Evolutionary conservation across 371 early-diverging fungal species (phyloP), one percentile per base, ranked within the genome.

Genomic region (Rhizopus delemar): DNA sequence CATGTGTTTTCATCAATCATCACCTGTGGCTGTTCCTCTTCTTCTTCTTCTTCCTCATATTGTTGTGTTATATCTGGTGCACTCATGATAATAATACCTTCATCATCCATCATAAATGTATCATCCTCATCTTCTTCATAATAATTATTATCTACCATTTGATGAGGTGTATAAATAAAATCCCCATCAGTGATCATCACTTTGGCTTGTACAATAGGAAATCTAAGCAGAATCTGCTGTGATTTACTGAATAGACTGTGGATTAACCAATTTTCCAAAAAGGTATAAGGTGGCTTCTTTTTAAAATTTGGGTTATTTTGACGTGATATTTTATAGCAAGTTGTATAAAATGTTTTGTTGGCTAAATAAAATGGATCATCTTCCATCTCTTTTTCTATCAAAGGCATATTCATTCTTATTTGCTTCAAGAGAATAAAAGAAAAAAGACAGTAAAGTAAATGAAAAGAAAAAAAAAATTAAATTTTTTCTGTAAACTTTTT

Each of bases 181-280:
- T 78, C 76, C 9, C 75, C 79, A 34, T 72, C 72, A 29, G 76
- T 62, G 50, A 78, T 65, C 51, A 74, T 60, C 13, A 78, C 79
- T 32, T 57, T 66, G 11, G 79, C 74, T 28, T 65, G 63, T 31
- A 69, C 63, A 31, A 66, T 56, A 6, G 74, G 74, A 41, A 78
- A 68, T 29, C 76, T 69, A 5, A 78, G 51, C 13, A 78, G 41
- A 28, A 75, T 70, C 46, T 78, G 74, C 51, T 78, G 79, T 33
- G 79, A 78, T 68, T 78, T 78, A 63, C 74, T 78, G 46, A 75
- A 78, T 57, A 78, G 70, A 46, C 69, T 68, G 53, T 76, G 80
- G 13, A 80, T 65, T 1, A 72, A 46, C 75, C 73, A 80, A n/a
- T 68, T 80, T 53, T 76, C 73, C 32, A 74, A 56, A 55, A 80